phyloP scores from a whole-genome alignment of 768 basidiomycete genomes.

The Trametes meyenii region DNA sequence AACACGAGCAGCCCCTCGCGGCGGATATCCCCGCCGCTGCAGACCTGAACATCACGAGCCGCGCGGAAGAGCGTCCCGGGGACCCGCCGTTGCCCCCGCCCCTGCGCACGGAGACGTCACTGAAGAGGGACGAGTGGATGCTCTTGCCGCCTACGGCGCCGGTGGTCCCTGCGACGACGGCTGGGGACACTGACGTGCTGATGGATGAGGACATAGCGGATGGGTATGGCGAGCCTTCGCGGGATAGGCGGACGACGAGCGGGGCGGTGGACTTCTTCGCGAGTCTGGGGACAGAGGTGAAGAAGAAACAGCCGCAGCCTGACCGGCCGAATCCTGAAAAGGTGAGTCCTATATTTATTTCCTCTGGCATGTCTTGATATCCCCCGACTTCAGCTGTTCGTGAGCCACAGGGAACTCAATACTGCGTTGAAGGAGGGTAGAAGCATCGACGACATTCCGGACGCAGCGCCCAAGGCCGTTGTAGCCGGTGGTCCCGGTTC shows the following conservation, averaged over 20 bases:
- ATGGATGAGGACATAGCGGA: slow-evolving; percentile 62
- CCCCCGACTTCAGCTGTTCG: slow-evolving; percentile 46
- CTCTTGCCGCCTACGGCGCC: slow-evolving; percentile 47
- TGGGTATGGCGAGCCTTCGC: slow-evolving; percentile 58
- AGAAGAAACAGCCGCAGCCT: slow-evolving; percentile 62
- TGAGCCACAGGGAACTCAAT: slow-evolving; percentile 68
- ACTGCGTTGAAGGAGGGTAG: slow-evolving; percentile 51
- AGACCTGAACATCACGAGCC: slow-evolving; percentile 68
- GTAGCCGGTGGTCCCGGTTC: slow-evolving; percentile 91
- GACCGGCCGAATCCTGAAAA: slow-evolving; percentile 73
- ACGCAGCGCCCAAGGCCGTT: slow-evolving; percentile 48
- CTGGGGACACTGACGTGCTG: slow-evolving; percentile 29
- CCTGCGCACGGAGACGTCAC: slow-evolving; percentile 47
- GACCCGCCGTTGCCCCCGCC: slow-evolving; percentile 52
- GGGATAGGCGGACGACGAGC: slow-evolving; percentile 47
- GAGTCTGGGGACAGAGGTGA: slow-evolving; percentile 74
- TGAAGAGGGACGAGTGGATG: slow-evolving; percentile 92
- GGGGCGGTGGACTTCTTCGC: slow-evolving; percentile 90
- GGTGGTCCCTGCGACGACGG: slow-evolving; percentile 29
- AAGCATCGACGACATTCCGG: slow-evolving; percentile 42
- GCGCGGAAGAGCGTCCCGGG: slow-evolving; percentile 49
- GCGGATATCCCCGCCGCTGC: slow-evolving; percentile 78
- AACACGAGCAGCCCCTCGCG: slow-evolving; percentile 53
- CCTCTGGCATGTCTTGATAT: neutral
- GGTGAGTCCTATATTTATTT: slow-evolving; percentile 42